Conservation (phyloP, 139 green algal species). For the Chlamydomonas incerta region DNA sequence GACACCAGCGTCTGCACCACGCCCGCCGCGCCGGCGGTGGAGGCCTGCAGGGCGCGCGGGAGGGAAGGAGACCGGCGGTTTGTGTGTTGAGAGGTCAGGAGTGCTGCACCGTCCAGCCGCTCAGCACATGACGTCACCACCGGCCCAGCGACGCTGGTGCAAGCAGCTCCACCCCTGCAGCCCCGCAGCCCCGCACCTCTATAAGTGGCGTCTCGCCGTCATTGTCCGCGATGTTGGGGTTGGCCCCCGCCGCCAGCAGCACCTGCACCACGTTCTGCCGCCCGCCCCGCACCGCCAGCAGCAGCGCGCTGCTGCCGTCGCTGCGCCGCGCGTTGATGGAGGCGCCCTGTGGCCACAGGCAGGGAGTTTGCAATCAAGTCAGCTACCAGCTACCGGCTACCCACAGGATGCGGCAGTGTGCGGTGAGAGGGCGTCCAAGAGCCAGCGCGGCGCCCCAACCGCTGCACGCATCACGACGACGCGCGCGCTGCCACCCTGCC, state of each 20-base stretch:
- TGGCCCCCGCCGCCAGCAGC: constrained; percentile 37
- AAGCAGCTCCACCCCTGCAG: too few species aligned
- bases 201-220: constrained; percentile 41
- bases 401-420: too few species aligned
- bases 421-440: too few species aligned
- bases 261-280: constrained; percentile 34
- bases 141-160: too few species aligned
- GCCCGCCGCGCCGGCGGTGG: background rate
- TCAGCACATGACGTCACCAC: too few species aligned
- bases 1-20: constrained; percentile 40
- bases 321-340: constrained; percentile 35
- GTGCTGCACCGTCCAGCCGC: too few species aligned
- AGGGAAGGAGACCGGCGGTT: background rate
- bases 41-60: background rate
- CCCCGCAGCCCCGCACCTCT: constrained; percentile 7
- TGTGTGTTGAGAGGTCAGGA: background rate
- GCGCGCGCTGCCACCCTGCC: too few species aligned
- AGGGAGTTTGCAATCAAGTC: too few species aligned
- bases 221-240: constrained; percentile 35
- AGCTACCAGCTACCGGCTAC: too few species aligned
- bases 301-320: constrained; percentile 28
- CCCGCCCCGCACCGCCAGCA: constrained; percentile 35
- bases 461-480: too few species aligned
- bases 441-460: too few species aligned
- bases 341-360: background rate